These are phyloP conservation scores for Chamaenerion angustifolium DNA, from an alignment of 345 rosid genomes.

Conservation along the genomic window DNA sequence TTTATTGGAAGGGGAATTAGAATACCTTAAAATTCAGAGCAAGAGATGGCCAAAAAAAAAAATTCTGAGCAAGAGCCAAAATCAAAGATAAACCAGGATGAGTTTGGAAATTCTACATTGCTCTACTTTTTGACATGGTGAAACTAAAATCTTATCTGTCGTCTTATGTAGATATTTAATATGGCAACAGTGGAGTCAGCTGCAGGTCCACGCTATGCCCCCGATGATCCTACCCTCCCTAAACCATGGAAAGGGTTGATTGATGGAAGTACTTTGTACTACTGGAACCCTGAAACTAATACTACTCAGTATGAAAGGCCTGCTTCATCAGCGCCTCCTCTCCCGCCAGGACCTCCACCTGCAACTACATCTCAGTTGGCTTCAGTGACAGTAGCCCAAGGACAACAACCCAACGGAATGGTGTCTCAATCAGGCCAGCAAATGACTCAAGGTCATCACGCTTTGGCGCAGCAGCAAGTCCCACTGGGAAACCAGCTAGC, in stretches of 20 bases:
- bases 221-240: slow-evolving; percentile 89
- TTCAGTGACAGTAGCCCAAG: slow-evolving; percentile 37
- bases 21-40: background rate
- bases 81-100: too few species aligned
- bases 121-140: background rate
- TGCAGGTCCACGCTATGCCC: slow-evolving; percentile 77
- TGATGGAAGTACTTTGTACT: slow-evolving; percentile 79
- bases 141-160: background rate
- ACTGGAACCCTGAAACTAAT: slow-evolving; percentile 93
- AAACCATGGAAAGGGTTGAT: slow-evolving; percentile 94
- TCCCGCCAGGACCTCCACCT: slow-evolving; percentile 48
- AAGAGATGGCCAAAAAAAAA: too few species aligned
- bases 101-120: too few species aligned
- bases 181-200: slow-evolving; percentile 64
- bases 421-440: slow-evolving; percentile 30
- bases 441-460: slow-evolving; percentile 14
- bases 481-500: slow-evolving; percentile 29
- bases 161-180: slow-evolving; percentile 4
- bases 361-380: slow-evolving; percentile 45
- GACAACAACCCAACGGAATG: slow-evolving; percentile 27
- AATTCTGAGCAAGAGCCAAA: background rate
- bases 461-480: slow-evolving; percentile 21
- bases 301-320: slow-evolving; percentile 92
- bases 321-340: slow-evolving; percentile 35
- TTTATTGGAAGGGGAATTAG: background rate